Evolutionary conservation across 75 land plant genomes (phyloP).

Genomic region (Cunninghamia lanceolata): DNA sequence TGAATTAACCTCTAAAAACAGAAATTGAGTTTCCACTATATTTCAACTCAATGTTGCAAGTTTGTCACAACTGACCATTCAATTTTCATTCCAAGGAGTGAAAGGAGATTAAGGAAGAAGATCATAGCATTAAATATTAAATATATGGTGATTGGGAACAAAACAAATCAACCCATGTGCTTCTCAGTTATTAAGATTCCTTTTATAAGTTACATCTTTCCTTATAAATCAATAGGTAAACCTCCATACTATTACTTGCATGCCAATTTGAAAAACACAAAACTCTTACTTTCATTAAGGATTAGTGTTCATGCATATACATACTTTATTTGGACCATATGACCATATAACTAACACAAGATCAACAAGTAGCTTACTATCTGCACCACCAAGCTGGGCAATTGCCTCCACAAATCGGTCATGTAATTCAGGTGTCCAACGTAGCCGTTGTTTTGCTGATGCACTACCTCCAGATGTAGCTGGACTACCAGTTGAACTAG

Average conservation of each 20-base stretch:
- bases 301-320: background rate
- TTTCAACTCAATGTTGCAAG: background rate
- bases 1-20: background rate
- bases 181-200: background rate
- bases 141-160: background rate
- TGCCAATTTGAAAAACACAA: background rate
- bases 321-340: background rate
- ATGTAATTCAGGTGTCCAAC: conserved; percentile 59
- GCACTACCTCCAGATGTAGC: conserved; percentile 28
- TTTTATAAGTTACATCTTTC: background rate
- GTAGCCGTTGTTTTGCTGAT: conserved; percentile 45
- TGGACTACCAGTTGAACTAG: conserved; percentile 30
- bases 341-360: background rate
- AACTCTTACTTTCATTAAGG: background rate
- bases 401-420: conserved; percentile 59
- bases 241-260: background rate
- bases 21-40: background rate
- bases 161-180: background rate
- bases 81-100: background rate
- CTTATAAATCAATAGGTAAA: background rate
- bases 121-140: background rate
- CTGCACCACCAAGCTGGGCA: conserved; percentile 56
- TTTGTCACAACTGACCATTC: background rate
- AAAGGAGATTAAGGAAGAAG: background rate
- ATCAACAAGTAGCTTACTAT: conserved; percentile 28